A percentile compares a stretch with the other conserved stretches of the same genome.
phyloP scores from a whole-genome alignment of 208 protist species.

The Trypanosomatidae sp. region DNA sequence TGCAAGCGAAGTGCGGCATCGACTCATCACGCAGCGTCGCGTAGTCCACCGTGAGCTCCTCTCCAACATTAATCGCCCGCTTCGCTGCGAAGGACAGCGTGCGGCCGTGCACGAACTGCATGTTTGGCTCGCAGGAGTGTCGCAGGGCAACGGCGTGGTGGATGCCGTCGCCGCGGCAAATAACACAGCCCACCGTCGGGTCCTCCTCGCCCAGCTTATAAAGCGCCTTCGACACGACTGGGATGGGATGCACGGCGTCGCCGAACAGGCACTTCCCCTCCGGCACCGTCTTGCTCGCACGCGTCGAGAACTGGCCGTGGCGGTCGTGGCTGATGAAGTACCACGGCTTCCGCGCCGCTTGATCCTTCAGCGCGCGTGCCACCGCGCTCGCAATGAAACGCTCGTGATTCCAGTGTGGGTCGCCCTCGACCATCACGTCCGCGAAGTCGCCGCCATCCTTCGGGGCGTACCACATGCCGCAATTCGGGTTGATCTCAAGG shows the following conservation, averaged over 20 bases:
- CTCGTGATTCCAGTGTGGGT: constrained; percentile 82
- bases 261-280: constrained; percentile 71
- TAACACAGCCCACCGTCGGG: constrained; percentile 72
- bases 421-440: constrained; percentile 79
- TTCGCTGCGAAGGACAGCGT: constrained; percentile 78
- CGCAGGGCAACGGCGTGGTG: constrained; percentile 77
- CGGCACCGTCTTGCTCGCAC: constrained; percentile 68
- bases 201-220: constrained; percentile 79
- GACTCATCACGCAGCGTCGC: constrained; percentile 75
- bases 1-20: constrained; percentile 82
- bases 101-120: constrained; percentile 77
- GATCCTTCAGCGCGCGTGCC: constrained; percentile 54
- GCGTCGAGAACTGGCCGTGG: constrained; percentile 72
- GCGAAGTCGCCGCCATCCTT: constrained; percentile 87
- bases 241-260: constrained; percentile 66
- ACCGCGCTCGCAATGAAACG: constrained; percentile 71
- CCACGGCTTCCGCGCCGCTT: constrained; percentile 70
- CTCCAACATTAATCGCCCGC: constrained; percentile 76
- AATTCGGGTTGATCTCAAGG: constrained; percentile 92
- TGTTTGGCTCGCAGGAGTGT: constrained; percentile 91
- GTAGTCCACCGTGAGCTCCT: constrained; percentile 91
- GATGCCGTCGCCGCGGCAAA: constrained; percentile 66
- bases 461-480: constrained; percentile 87
- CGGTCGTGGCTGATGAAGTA: constrained; percentile 87
- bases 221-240: constrained; percentile 72